Percentiles rank a stretch among this genome's conserved stretches.
These are phyloP conservation scores for Aspergillus nomiae DNA, from an alignment of 2,329 filamentous ascomycete species.

Conservation along the genomic window DNA sequence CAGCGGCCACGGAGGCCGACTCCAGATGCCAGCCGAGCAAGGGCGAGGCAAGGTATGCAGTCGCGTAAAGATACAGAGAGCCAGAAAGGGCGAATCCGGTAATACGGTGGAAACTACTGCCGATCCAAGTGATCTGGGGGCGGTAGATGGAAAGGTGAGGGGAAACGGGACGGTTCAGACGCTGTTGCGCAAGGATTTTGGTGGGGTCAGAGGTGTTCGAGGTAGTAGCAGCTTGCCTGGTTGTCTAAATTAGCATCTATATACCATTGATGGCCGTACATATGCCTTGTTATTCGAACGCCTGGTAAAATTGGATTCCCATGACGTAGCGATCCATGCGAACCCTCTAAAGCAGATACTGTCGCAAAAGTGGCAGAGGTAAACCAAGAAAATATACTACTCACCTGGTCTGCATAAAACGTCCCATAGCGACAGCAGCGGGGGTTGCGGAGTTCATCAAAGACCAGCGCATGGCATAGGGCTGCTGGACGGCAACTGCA, in stretches of 20 bases:
- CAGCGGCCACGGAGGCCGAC: slow-evolving; percentile 63
- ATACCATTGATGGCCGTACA: not conserved
- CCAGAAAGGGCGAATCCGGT: slow-evolving; percentile 75
- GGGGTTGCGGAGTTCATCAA: slow-evolving; percentile 47
- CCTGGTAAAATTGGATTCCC: not conserved
- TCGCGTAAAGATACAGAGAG: slow-evolving; percentile 75
- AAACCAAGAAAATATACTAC: slow-evolving; percentile 13
- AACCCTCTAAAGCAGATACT: not conserved
- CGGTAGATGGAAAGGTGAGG: slow-evolving; percentile 87
- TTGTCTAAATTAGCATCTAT: slow-evolving; percentile 10
- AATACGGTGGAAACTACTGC: slow-evolving; percentile 76
- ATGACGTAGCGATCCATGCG: slow-evolving; percentile 31
- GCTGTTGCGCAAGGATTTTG: slow-evolving; percentile 76
- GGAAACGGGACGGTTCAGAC: slow-evolving; percentile 75
- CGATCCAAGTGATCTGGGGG: slow-evolving; percentile 82
- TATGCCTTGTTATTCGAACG: not conserved
- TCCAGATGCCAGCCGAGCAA: slow-evolving; percentile 72
- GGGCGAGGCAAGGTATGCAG: slow-evolving; percentile 79
- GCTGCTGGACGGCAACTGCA: slow-evolving; percentile 49
- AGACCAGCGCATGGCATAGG: slow-evolving; percentile 44
- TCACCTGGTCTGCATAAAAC: slow-evolving; percentile 49
- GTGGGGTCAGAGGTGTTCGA: slow-evolving; percentile 36
- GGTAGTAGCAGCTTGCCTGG: slow-evolving; percentile 34
- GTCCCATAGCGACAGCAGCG: slow-evolving; percentile 46
- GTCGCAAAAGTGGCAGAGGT: not conserved